Conservation (phyloP, 352 stramenopile genomes). For the Phytophthora idaei region DNA sequence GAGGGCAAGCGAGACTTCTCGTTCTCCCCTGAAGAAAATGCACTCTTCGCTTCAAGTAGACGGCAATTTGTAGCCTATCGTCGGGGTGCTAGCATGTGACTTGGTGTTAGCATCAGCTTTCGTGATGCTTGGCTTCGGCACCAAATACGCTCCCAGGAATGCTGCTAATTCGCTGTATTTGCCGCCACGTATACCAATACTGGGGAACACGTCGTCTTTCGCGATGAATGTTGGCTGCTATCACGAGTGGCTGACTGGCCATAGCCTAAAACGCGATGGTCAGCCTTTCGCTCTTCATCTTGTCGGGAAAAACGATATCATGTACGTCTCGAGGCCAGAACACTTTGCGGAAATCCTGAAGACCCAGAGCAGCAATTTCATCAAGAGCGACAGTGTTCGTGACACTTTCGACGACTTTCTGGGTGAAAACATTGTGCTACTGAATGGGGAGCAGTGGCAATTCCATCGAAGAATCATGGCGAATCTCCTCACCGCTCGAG, state of each 20-base stretch:
- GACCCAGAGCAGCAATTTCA: not conserved
- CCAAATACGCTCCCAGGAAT: not conserved
- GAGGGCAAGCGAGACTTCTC: not conserved
- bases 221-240: not conserved
- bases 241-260: not conserved
- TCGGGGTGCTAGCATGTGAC: not conserved
- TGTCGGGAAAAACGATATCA: not conserved
- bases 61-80: not conserved
- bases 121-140: not conserved
- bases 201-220: not conserved
- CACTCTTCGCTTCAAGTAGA: not conserved
- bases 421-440: slow-evolving; percentile 59
- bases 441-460: slow-evolving; percentile 58
- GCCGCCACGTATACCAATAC: not conserved
- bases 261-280: not conserved
- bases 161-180: not conserved
- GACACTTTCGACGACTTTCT: slow-evolving; percentile 1
- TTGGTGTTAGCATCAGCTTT: not conserved
- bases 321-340: not conserved
- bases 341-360: not conserved
- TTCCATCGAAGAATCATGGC: slow-evolving; percentile 77
- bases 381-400: slow-evolving; percentile 4
- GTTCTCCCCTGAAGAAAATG: not conserved
- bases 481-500: slow-evolving; percentile 73
- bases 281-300: slow-evolving; percentile 1